These are phyloP conservation scores for Dicorynia guianensis DNA, from an alignment of 306 rosid species.

Conservation along the genomic window DNA sequence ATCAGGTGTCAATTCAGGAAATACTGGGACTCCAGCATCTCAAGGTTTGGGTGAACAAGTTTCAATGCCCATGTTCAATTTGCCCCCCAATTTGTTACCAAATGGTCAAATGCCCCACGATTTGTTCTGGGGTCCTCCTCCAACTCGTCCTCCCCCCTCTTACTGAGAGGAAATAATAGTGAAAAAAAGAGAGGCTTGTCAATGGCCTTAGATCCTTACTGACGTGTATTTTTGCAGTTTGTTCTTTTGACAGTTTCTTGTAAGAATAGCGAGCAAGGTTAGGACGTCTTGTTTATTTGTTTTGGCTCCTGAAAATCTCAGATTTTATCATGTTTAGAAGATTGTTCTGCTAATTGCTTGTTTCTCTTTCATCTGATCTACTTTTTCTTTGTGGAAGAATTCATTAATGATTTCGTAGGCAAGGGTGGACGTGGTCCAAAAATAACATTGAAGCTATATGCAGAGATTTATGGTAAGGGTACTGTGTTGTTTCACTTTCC, in stretches of 20 bases:
- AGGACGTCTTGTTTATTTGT: constrained; percentile 40
- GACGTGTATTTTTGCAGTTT: constrained; percentile 3
- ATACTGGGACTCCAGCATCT: constrained; percentile 40
- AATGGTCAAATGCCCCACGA: constrained; percentile 65
- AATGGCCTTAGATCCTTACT: constrained; percentile 14
- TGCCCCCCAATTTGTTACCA: constrained; percentile 58
- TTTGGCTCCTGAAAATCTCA: constrained; percentile 14
- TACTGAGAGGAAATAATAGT: constrained; percentile 33
- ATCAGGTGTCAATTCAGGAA: constrained; percentile 49
- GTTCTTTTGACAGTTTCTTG: constrained; percentile 39
- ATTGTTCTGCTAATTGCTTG: background rate
- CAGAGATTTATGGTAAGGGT: background rate
- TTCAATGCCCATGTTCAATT: constrained; percentile 56
- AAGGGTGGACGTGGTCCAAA: constrained; percentile 23
- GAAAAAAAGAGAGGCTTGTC: background rate
- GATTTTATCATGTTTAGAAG: background rate
- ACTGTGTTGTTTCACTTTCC: constrained; percentile 34
- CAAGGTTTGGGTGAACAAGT: constrained; percentile 54
- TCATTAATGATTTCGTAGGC: constrained; percentile 20
- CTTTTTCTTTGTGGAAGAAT: background rate
- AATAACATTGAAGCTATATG: constrained; percentile 26
- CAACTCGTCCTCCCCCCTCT: constrained; percentile 59
- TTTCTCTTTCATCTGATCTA: background rate
- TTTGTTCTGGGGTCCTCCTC: constrained; percentile 66
- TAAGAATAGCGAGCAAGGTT: constrained; percentile 43